Base-by-base conservation (phyloP, 257 asterid species). In the Salvia miltiorrhiza region DNA sequence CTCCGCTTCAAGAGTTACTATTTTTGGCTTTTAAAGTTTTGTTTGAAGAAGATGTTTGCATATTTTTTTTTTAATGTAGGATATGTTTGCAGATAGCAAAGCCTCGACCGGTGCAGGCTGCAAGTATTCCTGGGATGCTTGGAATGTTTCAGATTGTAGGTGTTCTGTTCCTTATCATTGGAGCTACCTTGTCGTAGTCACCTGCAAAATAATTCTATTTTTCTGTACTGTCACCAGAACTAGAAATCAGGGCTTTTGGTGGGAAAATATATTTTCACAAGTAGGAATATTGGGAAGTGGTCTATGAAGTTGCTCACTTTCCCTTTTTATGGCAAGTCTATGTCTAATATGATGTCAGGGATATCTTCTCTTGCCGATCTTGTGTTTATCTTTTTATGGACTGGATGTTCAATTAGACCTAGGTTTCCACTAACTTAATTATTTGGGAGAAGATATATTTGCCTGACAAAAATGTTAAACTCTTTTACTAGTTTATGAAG, bases 41-140 rank as follows among this genome's bases (percentile, higher is more conserved):
- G 58, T 21, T 10, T 20, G 32, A 9, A 9, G 16, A 52, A 21
- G 16, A 23, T 21, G 14, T 21, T 21, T 52, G 58, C 58, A 52
- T 21, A 30, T n/a, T n/a, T n/a, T n/a, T 3, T 11, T 9, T 52
- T 52, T 21, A 2, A 10, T 5, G 7, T 50, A 20, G 35, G 60
- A 30, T 35, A 11, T 12, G 52, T 84, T 20, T 82, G 86, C 52
- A 94, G 97, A 85, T 91, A 63, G 90, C 85, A 80, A 94, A 94
- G 83, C 97, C 99, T 37, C 85, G 98, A 60, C 88, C 94, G 5
- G 91, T 89, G 75, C 98, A 94, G 84, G 93, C 98, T 78, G 99
- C 98, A 56, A 94, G 98, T 77, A 86, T 94, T 75, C 98, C 99
- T 64, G 97, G 98, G 76, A 94, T 91, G 98, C 75, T 91, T 79